Percentiles rank a stretch among this genome's conserved stretches.
phyloP scores from a whole-genome alignment of 257 asterid species.

The Plantago major region DNA sequence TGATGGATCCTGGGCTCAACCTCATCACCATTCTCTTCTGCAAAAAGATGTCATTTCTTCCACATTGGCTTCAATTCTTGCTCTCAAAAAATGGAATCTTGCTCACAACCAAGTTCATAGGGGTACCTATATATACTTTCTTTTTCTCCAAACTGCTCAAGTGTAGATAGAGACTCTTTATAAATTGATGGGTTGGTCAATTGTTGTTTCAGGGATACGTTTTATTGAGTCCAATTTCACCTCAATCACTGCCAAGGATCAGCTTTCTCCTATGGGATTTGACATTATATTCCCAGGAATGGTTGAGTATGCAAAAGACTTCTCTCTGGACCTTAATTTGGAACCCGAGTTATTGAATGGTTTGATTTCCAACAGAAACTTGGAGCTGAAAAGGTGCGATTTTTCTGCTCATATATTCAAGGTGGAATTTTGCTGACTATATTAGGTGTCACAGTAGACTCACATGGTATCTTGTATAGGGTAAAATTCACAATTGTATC shows the following conservation, averaged over 20 bases:
- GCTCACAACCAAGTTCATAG: constrained; percentile 55
- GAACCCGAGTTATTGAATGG: constrained; percentile 35
- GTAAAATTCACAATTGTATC: too few species aligned
- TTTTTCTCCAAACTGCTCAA: background rate
- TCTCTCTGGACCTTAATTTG: constrained; percentile 46
- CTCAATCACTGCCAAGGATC: constrained; percentile 40
- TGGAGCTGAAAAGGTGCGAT: constrained; percentile 64
- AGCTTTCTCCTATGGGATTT: constrained; percentile 69
- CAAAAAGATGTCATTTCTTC: constrained; percentile 71
- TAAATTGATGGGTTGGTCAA: constrained; percentile 9
- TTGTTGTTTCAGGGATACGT: constrained; percentile 40
- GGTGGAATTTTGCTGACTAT: too few species aligned
- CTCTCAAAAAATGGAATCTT: constrained; percentile 73
- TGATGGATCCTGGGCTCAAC: constrained; percentile 90
- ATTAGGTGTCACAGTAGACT: too few species aligned
- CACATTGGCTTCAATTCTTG: constrained; percentile 80
- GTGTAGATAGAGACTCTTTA: background rate
- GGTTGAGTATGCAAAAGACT: constrained; percentile 63
- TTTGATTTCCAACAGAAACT: constrained; percentile 49
- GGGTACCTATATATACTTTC: constrained; percentile 31
- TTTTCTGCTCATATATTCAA: too few species aligned
- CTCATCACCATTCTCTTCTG: constrained; percentile 55
- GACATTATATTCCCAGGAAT: constrained; percentile 72
- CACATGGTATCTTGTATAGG: too few species aligned
- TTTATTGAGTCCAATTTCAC: constrained; percentile 60